Percentiles rank a stretch among this genome's conserved stretches.
Evolutionary conservation across 2,329 filamentous ascomycete species (phyloP).

Genomic region (Myriosclerotinia curreyana): DNA sequence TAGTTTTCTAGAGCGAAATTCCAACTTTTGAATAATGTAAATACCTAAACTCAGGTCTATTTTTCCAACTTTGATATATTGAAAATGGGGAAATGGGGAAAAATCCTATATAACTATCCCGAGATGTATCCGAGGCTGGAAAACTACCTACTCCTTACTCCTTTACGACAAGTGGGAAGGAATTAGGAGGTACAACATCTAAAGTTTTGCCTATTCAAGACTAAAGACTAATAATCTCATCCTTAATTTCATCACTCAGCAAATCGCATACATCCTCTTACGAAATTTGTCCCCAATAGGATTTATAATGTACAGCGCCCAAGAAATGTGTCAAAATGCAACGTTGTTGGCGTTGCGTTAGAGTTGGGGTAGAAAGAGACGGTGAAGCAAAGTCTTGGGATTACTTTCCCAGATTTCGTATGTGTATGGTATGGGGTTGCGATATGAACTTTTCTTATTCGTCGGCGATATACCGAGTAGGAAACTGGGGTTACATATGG

Average conservation of each 20-base stretch:
- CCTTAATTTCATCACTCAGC: not conserved
- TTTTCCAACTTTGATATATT: not conserved
- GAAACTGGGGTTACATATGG: not conserved
- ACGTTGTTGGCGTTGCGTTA: constrained; percentile 13
- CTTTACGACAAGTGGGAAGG: not conserved
- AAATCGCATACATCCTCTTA: not conserved
- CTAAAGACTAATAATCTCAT: not conserved
- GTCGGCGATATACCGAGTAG: not conserved
- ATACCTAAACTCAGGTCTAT: constrained; percentile 11
- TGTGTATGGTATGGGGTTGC: not conserved
- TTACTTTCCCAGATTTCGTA: not conserved
- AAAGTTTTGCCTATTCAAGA: constrained; percentile 1
- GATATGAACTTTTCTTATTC: constrained; percentile 14
- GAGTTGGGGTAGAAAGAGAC: not conserved
- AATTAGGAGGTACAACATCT: constrained; percentile 6
- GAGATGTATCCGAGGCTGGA: not conserved
- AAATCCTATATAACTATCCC: not conserved
- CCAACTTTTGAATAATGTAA: not conserved
- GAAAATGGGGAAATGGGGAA: not conserved
- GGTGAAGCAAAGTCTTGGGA: constrained; percentile 9
- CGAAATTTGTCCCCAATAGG: not conserved
- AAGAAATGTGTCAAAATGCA: constrained; percentile 1
- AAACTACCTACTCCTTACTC: not conserved
- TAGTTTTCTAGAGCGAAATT: constrained; percentile 9
- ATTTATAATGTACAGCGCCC: not conserved